Evolutionary conservation across 192 early-diverging fungal species (phyloP), one percentile per base, ranked within the genome.

Genomic region (Geranomyces variabilis): DNA sequence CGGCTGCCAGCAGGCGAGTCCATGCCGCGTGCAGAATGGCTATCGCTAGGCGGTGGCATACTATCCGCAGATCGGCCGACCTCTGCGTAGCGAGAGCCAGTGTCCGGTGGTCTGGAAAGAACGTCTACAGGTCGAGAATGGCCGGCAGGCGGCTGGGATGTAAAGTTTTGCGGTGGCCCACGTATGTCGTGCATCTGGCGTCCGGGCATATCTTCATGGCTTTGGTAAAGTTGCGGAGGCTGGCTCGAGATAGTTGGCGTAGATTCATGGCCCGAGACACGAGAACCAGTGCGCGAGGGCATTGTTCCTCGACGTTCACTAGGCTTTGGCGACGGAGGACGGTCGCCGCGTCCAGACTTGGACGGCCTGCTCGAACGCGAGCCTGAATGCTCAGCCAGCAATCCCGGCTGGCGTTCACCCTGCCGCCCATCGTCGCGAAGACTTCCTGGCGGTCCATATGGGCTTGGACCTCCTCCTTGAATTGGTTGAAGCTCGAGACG

Each of bases 321-420:
- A 41, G 36, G 5, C 36, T 41, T 41, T 41, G 36, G 36, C 10
- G 36, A 41, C 10, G 36, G 10, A 41, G 36, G 19, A n/a, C 51
- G 19, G 7, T 53, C 51, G 19, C 51, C 51, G 19, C 51, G 51
- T 53, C 51, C 51, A 53, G 51, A 53, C 51, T 53, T 53, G 4
- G 51, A 53, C 2, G 51, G 51, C 24, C 51, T 53, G 51, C 51
- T 53, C 24, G 51, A 53, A 53, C 51, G 51, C 17, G 51, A 53
- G 3, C 51, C 51, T 26, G 51, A n/a, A 53, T 53, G 58, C 26
- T 33, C 31, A 26, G 17, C 58, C 2, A 29, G 28, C 1, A 26
- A 33, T 26, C 28, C 28, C 22, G 17, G 19, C 28, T 33, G 22
- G 17, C 58, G 58, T 7, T 60, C 58, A 28, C 17, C 30, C 14